Evolutionary conservation across 441 rosid genomes (phyloP).

Genomic region (Erodium chrysanthum): DNA sequence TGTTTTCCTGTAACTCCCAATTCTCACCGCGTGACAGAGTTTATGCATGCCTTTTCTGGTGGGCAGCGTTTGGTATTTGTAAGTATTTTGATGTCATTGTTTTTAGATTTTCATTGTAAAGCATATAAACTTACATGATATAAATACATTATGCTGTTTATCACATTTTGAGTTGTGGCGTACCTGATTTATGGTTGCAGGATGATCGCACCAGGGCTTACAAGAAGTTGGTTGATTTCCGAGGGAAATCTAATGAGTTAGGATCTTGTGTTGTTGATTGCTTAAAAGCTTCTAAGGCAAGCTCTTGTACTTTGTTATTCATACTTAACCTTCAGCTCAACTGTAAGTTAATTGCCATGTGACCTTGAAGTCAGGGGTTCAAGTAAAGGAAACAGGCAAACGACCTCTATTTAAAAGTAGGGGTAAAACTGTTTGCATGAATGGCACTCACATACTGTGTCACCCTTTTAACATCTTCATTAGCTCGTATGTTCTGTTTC

Average conservation of each 20-base stretch:
- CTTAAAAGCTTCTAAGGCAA: constrained; percentile 78
- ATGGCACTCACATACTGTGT: background rate
- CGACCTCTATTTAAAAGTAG: background rate
- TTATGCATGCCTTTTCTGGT: constrained; percentile 24
- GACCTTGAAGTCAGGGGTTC: background rate
- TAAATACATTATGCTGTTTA: background rate
- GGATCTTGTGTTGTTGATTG: constrained; percentile 67
- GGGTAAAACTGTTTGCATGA: background rate
- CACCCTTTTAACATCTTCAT: constrained; percentile 6
- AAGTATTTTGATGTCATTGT: constrained; percentile 24
- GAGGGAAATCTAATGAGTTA: constrained; percentile 60
- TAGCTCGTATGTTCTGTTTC: constrained; percentile 16
- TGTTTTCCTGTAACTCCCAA: constrained; percentile 87
- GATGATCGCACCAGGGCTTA: constrained; percentile 76
- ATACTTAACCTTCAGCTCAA: background rate
- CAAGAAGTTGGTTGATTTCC: constrained; percentile 64
- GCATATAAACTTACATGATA: background rate
- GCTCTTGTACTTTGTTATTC: constrained; percentile 20
- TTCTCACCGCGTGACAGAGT: constrained; percentile 74
- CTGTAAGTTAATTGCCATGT: background rate
- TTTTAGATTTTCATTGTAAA: background rate
- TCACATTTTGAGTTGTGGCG: background rate
- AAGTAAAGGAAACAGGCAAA: background rate
- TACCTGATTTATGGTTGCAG: constrained; percentile 28
- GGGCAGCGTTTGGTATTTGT: constrained; percentile 49